Conservation (phyloP, 257 asterid species). For the Primulina tabacum region DNA sequence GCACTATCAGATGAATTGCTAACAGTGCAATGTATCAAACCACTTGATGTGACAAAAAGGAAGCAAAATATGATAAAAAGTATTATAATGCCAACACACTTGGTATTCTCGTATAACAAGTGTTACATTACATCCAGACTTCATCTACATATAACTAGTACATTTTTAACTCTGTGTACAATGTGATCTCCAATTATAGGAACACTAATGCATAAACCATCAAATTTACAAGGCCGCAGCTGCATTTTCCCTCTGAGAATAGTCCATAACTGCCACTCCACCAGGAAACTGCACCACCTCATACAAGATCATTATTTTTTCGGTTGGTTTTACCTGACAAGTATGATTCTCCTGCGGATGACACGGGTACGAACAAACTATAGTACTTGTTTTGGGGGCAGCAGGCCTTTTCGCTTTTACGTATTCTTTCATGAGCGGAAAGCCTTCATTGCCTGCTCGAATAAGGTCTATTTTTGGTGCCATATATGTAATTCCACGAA, state of each 20-base stretch:
- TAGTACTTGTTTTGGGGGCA: neutral
- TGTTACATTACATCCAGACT: neutral
- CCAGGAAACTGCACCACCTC: constrained; percentile 32
- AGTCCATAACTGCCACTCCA: constrained; percentile 23
- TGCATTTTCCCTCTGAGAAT: constrained; percentile 29
- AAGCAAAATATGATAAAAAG: too few species aligned
- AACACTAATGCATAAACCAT: neutral
- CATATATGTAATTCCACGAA: constrained; percentile 19
- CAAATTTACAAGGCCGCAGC: constrained; percentile 37
- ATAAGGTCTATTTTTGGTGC: constrained; percentile 21
- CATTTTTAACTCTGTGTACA: too few species aligned
- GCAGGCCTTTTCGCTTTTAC: constrained; percentile 23
- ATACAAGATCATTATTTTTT: constrained; percentile 15
- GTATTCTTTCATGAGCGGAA: constrained; percentile 18
- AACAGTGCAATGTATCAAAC: too few species aligned
- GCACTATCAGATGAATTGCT: too few species aligned
- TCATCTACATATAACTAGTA: too few species aligned
- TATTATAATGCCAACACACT: too few species aligned
- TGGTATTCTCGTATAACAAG: too few species aligned
- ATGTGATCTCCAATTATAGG: neutral
- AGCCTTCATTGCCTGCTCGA: constrained; percentile 28
- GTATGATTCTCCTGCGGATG: constrained; percentile 26
- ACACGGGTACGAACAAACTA: constrained; percentile 39
- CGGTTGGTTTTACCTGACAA: constrained; percentile 28
- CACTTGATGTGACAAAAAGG: too few species aligned